These are phyloP conservation scores for Akebia trifoliata DNA, from an alignment of 164 flowering plant species.

Conservation along the genomic window DNA sequence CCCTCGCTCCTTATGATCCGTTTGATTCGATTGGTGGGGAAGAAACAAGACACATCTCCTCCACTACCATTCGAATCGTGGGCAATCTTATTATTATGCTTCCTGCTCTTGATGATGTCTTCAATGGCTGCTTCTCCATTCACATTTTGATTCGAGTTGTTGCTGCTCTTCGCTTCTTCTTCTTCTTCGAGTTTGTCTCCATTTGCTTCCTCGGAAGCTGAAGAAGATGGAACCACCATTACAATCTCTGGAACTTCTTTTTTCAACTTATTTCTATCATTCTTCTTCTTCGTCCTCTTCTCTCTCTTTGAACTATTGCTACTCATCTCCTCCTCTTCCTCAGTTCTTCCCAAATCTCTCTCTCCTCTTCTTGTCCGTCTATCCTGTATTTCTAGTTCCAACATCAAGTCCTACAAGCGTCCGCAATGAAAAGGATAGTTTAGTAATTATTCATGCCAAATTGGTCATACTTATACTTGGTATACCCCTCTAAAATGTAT, in stretches of 20 bases:
- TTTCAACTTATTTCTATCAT: neutral
- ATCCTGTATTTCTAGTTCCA: no score
- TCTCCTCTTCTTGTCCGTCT: neutral
- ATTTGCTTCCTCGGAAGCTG: constrained; percentile 11
- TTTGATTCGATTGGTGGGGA: constrained; percentile 51
- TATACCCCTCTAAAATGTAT: no score
- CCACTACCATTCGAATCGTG: constrained; percentile 13
- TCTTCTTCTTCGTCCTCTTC: constrained; percentile 3
- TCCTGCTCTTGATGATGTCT: constrained; percentile 1
- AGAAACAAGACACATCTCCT: constrained; percentile 16
- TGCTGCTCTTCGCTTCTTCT: constrained; percentile 20
- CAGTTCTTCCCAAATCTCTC: neutral
- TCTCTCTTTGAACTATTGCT: neutral
- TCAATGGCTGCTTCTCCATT: constrained; percentile 7
- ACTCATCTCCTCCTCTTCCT: neutral
- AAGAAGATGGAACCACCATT: neutral
- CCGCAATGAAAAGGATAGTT: no score
- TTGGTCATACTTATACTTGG: no score
- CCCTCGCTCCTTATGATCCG: constrained; percentile 43
- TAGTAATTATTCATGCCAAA: no score
- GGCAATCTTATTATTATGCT: constrained; percentile 3
- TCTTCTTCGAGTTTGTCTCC: constrained; percentile 7
- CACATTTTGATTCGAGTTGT: constrained; percentile 15
- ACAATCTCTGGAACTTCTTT: constrained; percentile 1
- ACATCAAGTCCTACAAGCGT: no score